phyloP scores from a whole-genome alignment of 2,329 filamentous ascomycete species.

The Colletotrichum tanaceti region DNA sequence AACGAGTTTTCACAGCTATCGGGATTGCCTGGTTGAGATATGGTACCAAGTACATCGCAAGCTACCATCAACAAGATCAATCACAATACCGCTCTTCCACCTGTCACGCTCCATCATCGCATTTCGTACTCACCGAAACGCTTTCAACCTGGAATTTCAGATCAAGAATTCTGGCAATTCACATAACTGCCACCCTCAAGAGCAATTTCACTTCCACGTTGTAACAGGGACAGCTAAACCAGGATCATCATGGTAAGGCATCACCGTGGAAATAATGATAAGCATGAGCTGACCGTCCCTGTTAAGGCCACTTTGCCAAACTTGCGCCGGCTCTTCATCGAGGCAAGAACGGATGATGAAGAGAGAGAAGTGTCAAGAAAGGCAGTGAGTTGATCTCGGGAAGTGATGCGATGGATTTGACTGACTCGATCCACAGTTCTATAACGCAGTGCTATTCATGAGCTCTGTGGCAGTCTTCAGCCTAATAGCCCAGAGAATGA shows the following conservation, averaged over 20 bases:
- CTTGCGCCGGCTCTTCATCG: constrained; percentile 94
- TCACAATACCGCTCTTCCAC: not conserved
- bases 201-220: too few species aligned
- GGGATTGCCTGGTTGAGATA: not conserved
- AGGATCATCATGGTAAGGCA: constrained; percentile 33
- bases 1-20: constrained; percentile 5
- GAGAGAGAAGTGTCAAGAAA: constrained; percentile 94
- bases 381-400: constrained; percentile 72
- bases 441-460: constrained; percentile 96
- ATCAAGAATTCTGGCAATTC: not conserved
- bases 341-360: constrained; percentile 91
- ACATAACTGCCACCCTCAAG: too few species aligned
- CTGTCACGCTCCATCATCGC: not conserved
- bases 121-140: not conserved
- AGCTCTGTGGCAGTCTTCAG: constrained; percentile 96
- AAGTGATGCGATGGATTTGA: not conserved
- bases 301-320: constrained; percentile 84
- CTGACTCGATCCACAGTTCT: constrained; percentile 75
- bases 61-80: not conserved
- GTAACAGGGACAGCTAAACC: constrained; percentile 2
- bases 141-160: not conserved
- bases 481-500: constrained; percentile 89
- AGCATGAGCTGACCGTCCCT: constrained; percentile 16
- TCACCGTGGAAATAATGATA: not conserved
- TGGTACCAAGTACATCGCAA: not conserved